Conservation (phyloP, 1,284 basidiomycete species). For the Bondarzewia mesenterica region DNA sequence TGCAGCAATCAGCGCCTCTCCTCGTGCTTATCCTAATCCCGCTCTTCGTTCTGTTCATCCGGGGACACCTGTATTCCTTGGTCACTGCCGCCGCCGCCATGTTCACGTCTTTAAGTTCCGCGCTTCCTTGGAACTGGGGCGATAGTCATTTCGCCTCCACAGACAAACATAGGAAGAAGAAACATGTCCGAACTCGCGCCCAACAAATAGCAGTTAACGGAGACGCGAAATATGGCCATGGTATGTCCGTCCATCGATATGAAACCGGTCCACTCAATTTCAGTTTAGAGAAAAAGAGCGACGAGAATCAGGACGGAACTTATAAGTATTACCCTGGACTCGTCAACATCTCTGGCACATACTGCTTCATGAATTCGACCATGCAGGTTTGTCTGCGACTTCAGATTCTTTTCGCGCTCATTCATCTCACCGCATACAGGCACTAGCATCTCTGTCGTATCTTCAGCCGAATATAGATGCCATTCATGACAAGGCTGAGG, state of each 20-base stretch:
- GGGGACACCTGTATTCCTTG: conserved; percentile 26
- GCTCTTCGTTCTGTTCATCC: conserved; percentile 33
- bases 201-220: conserved; percentile 34
- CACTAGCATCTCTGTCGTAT: conserved; percentile 75
- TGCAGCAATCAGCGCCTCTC: conserved; percentile 50
- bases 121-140: conserved; percentile 55
- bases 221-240: conserved; percentile 1
- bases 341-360: conserved; percentile 89
- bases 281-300: not conserved
- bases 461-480: conserved; percentile 68
- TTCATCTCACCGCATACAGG: conserved; percentile 33
- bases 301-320: conserved; percentile 23
- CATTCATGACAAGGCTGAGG: conserved; percentile 67
- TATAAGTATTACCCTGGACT: conserved; percentile 73
- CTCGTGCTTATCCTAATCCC: conserved; percentile 46
- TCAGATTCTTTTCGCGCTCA: conserved; percentile 3
- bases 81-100: conserved; percentile 40
- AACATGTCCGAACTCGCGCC: conserved; percentile 40
- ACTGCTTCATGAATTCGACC: conserved; percentile 94
- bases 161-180: conserved; percentile 28
- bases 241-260: conserved; percentile 2
- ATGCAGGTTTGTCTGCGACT: conserved; percentile 54
- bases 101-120: conserved; percentile 41
- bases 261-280: not conserved
- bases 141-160: conserved; percentile 18